Percentiles rank a stretch among this genome's conserved stretches.
Evolutionary conservation across 164 flowering plant species (phyloP).

Genomic region (Magnolia officinalis): DNA sequence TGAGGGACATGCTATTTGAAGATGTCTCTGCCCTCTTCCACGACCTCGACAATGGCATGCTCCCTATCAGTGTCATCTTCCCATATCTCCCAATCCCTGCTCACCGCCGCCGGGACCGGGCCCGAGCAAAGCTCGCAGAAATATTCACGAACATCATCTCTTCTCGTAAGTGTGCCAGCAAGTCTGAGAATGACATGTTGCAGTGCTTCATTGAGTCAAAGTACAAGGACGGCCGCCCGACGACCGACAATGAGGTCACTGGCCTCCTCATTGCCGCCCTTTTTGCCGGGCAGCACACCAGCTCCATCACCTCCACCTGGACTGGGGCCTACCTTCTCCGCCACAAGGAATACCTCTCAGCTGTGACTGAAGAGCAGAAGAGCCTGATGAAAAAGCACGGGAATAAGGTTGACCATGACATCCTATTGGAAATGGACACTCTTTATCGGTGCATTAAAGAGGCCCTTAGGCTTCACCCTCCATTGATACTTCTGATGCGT

Average conservation of each 20-base stretch:
- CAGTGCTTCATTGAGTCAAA: conserved; percentile 91
- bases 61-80: conserved; percentile 85
- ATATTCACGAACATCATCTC: conserved; percentile 70
- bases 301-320: conserved; percentile 94
- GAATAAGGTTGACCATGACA: conserved; percentile 72
- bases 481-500: conserved; percentile 79
- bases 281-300: conserved; percentile 97
- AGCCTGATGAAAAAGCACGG: conserved; percentile 62
- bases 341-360: conserved; percentile 50
- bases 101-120: conserved; percentile 81
- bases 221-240: conserved; percentile 91
- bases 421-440: conserved; percentile 86
- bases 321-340: conserved; percentile 88
- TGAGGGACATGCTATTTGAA: conserved; percentile 82
- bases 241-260: conserved; percentile 85
- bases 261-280: conserved; percentile 97
- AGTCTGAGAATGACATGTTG: conserved; percentile 77
- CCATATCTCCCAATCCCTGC: conserved; percentile 95
- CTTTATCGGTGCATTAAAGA: conserved; percentile 84
- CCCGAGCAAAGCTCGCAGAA: conserved; percentile 73
- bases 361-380: conserved; percentile 76
- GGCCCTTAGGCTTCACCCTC: conserved; percentile 95
- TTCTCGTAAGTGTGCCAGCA: conserved; percentile 61
- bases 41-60: conserved; percentile 97
- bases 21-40: conserved; percentile 95